Evolutionary conservation across 2,329 filamentous ascomycete genomes (phyloP).

Genomic region (Exophiala aquamarina): DNA sequence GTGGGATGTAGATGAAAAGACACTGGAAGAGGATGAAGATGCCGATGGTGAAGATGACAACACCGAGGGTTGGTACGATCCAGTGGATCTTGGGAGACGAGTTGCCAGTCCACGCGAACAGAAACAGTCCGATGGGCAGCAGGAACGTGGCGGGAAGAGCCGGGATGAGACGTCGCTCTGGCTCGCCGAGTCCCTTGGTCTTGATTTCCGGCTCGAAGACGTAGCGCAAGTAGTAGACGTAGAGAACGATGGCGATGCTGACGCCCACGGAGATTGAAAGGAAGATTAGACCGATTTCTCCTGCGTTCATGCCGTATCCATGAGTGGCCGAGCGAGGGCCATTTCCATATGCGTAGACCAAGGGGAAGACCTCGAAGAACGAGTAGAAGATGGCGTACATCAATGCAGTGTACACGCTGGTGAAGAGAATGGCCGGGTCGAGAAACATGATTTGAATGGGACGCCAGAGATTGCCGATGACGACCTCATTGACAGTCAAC

Average conservation of each 20-base stretch:
- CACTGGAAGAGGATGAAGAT: slow-evolving; percentile 45
- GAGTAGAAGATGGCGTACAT: slow-evolving; percentile 52
- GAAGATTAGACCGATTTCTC: slow-evolving; percentile 62
- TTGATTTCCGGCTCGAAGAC: slow-evolving; percentile 52
- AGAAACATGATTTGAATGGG: slow-evolving; percentile 59
- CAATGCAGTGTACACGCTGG: slow-evolving; percentile 61
- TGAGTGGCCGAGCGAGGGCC: slow-evolving; percentile 35
- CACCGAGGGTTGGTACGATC: slow-evolving; percentile 42
- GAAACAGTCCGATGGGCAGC: slow-evolving; percentile 59
- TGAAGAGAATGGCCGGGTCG: slow-evolving; percentile 62
- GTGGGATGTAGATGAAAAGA: slow-evolving; percentile 42
- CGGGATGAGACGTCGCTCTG: slow-evolving; percentile 52
- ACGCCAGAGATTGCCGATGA: slow-evolving; percentile 58
- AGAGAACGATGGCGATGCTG: slow-evolving; percentile 51
- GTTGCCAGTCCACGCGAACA: slow-evolving; percentile 42
- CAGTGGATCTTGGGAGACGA: slow-evolving; percentile 34
- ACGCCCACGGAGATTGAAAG: slow-evolving; percentile 59
- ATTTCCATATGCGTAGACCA: slow-evolving; percentile 55
- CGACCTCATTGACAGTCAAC: slow-evolving; percentile 46
- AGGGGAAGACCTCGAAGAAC: slow-evolving; percentile 67
- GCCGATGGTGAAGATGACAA: slow-evolving; percentile 39
- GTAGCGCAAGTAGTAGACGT: slow-evolving; percentile 53
- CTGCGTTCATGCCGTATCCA: slow-evolving; percentile 60
- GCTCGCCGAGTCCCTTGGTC: slow-evolving; percentile 42
- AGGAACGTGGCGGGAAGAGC: slow-evolving; percentile 53